phyloP scores from a whole-genome alignment of 139 green algal genomes.

The Klebsormidium nitens region DNA sequence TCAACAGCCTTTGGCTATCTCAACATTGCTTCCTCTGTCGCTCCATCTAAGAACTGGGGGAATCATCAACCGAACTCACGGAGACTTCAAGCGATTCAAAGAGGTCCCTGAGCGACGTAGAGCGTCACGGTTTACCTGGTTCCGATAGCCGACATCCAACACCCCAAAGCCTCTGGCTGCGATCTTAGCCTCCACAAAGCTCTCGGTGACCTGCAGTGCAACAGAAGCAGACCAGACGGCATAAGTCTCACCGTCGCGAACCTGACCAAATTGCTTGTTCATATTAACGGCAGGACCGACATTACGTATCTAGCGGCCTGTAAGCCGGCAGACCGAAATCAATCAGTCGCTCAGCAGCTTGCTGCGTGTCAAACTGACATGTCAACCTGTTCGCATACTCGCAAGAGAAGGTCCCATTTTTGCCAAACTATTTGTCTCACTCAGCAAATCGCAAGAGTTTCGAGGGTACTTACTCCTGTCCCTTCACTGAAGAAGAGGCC shows the following conservation, averaged over 20 bases:
- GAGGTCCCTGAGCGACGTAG: not conserved
- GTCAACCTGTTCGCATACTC: no score
- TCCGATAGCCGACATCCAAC: slow-evolving; percentile 77
- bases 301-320: no score
- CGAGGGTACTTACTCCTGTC: slow-evolving; percentile 28
- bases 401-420: no score
- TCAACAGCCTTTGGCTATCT: not conserved
- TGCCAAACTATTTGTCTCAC: not conserved
- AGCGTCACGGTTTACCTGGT: not conserved
- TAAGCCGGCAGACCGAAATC: no score
- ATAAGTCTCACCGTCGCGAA: not conserved
- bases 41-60: not conserved
- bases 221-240: not conserved
- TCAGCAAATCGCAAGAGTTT: not conserved
- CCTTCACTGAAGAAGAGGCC: slow-evolving; percentile 68
- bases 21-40: not conserved
- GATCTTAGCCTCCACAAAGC: slow-evolving; percentile 73
- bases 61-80: not conserved
- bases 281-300: no score
- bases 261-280: not conserved
- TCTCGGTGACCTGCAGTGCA: slow-evolving; percentile 41
- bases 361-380: no score
- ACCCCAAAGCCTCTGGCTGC: slow-evolving; percentile 92
- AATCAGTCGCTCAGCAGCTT: no score
- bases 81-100: not conserved